Conservation (phyloP, 2,329 filamentous ascomycete species). For the Helicocarpus griseus region DNA sequence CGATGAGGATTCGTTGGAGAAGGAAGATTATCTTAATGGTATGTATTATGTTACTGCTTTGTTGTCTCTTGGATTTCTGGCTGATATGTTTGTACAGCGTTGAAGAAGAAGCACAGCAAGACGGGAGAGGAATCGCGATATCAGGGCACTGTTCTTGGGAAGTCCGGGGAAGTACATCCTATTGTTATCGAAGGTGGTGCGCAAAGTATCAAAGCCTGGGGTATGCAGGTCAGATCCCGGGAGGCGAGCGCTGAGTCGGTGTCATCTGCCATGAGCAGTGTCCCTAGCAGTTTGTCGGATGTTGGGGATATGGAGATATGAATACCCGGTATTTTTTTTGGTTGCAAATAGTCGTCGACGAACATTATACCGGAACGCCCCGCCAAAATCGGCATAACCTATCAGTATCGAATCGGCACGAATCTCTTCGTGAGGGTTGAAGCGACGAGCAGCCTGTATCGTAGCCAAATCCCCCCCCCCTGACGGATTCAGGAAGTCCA, state of each 20-base stretch:
- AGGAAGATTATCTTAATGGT: constrained; percentile 63
- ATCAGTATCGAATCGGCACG: background rate
- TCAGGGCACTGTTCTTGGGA: constrained; percentile 73
- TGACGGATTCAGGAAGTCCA: too few relatives aligned
- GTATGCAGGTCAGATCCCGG: constrained; percentile 25
- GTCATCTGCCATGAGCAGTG: constrained; percentile 31
- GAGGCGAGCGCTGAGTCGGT: constrained; percentile 22
- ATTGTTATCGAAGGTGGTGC: constrained; percentile 71
- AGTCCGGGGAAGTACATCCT: constrained; percentile 58
- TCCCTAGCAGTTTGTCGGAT: constrained; percentile 30
- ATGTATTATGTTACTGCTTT: constrained; percentile 16
- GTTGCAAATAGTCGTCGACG: too few relatives aligned
- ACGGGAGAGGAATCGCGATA: constrained; percentile 80
- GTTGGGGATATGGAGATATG: constrained; percentile 29
- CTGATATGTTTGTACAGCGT: constrained; percentile 37
- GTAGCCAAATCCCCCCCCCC: too few relatives aligned
- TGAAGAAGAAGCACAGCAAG: constrained; percentile 91
- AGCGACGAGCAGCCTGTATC: too few relatives aligned
- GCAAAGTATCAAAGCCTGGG: constrained; percentile 60
- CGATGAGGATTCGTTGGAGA: constrained; percentile 42
- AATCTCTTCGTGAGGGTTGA: too few relatives aligned
- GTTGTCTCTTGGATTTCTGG: constrained; percentile 6
- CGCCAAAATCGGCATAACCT: too few relatives aligned
- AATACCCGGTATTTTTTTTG: constrained; percentile 6
- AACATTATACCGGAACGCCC: too few relatives aligned